Base-by-base conservation (phyloP, 371 early-diverging fungal species). In the Mortierella sp. region DNA sequence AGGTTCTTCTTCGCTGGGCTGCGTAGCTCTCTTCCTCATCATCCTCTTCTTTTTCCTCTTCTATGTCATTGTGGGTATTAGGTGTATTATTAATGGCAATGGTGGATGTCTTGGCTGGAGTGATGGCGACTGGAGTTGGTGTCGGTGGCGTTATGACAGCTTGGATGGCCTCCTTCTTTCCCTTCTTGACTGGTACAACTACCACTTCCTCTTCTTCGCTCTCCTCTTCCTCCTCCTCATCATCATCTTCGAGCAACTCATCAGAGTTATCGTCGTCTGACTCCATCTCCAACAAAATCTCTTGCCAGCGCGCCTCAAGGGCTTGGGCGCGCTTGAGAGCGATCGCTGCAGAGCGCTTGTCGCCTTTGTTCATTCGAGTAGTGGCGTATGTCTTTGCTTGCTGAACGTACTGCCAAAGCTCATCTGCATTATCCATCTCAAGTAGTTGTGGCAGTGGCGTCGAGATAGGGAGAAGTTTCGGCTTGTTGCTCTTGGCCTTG, bases 311-410 rank as follows among this genome's bases (percentile, higher is more conserved):
- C 0, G 74, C 64, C 22, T 79, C 79, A 8, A 79, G 59, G 12
- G 79, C 74, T 29, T 79, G 79, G 1, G 67, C 69, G n/a, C 79
- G 69, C 64, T 79, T 79, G 55, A 79, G 45, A 3, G 79, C 79
- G n/a, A 79, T 79, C 1, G 79, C 69, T 2, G 79, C 79, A 0
- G 79, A 79, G 12, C 79, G 79, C 68, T 79, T 79, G 58, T 79
- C 79, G 22, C 79, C 79, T 66, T 79, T 79, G 64, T 74, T 79
- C 79, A 79, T 79, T 15, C 74, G 73, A 13, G 67, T 67, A 28
- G 74, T 64, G 0, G 79, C 79, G 54, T 79, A 79, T 31, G 70
- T 73, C 70, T 79, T 79, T 53, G 79, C 79, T 59, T 79, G 79
- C 19, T 73, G 74, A 22, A 79, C 74, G 60, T 79, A 79, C n/a